Conservation (phyloP, 257 asterid species). For the Solanum tacnaense region DNA sequence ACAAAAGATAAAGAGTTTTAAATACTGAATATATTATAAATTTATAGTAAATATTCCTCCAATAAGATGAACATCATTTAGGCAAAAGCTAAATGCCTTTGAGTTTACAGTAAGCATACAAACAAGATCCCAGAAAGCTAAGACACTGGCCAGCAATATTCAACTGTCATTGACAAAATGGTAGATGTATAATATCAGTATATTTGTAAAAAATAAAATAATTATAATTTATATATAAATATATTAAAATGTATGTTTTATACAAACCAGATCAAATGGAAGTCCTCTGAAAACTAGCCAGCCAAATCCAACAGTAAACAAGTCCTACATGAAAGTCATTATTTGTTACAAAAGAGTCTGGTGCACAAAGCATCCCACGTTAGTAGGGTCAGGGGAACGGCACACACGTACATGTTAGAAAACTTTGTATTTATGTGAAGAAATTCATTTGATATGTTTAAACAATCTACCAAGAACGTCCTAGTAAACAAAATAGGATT, state of each 20-base stretch:
- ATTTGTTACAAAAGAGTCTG: neutral
- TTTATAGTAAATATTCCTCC: neutral
- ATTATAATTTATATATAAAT: neutral
- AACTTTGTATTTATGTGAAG: neutral
- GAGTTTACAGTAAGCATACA: conserved; percentile 10
- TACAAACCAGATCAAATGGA: conserved; percentile 13
- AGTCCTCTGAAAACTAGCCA: conserved; percentile 13
- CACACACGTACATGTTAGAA: neutral
- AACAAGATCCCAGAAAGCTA: conserved; percentile 11
- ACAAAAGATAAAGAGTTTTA: neutral
- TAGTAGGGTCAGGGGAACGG: neutral
- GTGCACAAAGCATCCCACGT: neutral
- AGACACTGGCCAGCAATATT: conserved; percentile 12
- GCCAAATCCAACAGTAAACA: conserved; percentile 13
- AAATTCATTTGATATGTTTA: neutral
- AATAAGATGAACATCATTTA: neutral
- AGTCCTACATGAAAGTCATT: neutral
- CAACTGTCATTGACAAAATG: conserved; percentile 1
- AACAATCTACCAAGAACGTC: neutral
- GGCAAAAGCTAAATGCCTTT: neutral
- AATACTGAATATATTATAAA: neutral
- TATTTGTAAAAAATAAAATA: neutral
- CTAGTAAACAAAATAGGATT: neutral
- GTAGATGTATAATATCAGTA: neutral
- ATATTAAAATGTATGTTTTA: neutral